phyloP scores from a whole-genome alignment of 768 basidiomycete genomes.

The Leccinum rimulosum region DNA sequence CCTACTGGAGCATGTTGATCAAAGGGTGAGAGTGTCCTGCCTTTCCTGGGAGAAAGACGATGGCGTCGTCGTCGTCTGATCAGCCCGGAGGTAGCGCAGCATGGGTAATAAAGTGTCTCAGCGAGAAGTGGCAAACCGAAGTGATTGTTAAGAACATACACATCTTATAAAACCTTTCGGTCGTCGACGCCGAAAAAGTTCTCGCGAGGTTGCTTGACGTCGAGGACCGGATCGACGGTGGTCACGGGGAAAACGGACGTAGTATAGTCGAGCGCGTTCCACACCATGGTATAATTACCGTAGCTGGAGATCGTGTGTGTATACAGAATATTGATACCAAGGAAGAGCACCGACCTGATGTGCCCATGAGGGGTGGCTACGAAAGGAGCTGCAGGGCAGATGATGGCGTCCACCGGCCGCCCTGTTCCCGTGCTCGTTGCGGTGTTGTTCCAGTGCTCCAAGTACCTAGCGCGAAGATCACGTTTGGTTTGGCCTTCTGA shows the following conservation, averaged over 20 bases:
- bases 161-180: constrained; percentile 42
- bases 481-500: constrained; percentile 40
- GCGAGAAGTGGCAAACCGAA: neutral
- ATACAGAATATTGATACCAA: too few relatives aligned
- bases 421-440: too few relatives aligned
- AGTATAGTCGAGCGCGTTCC: constrained; percentile 67
- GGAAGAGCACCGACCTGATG: too few relatives aligned
- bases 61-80: too few relatives aligned
- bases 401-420: too few relatives aligned
- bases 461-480: constrained; percentile 52
- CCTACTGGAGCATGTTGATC: too few relatives aligned
- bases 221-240: constrained; percentile 51
- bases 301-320: too few relatives aligned
- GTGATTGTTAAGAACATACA: constrained; percentile 41
- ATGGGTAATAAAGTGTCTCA: neutral
- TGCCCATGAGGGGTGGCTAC: too few relatives aligned
- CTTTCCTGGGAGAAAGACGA: too few relatives aligned
- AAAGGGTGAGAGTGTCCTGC: too few relatives aligned
- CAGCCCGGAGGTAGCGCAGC: too few relatives aligned
- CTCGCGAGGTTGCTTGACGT: constrained; percentile 43
- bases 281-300: constrained; percentile 53
- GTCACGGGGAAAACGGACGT: constrained; percentile 64
- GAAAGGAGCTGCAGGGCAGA: too few relatives aligned
- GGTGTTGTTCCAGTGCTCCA: constrained; percentile 46
- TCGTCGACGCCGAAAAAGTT: constrained; percentile 51